phyloP scores from a whole-genome alignment of 78 protist species.

The Fonticula alba region DNA sequence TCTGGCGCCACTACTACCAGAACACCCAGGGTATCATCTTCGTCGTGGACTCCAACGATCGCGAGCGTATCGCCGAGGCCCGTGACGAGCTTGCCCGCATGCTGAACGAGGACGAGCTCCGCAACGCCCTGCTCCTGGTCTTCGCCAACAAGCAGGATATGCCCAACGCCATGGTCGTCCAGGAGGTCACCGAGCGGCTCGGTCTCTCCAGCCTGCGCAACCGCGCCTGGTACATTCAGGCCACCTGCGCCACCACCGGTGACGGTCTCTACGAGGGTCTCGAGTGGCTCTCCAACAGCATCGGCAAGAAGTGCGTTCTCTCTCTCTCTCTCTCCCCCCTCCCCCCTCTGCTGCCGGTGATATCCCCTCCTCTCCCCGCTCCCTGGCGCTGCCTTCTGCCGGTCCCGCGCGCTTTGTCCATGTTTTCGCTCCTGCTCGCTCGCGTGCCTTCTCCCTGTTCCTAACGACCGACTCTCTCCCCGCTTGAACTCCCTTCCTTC shows the following conservation, averaged over 20 bases:
- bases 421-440: no score
- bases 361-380: no score
- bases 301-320: no score
- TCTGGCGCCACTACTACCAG: conserved; percentile 92
- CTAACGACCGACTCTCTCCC: no score
- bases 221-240: conserved; percentile 62
- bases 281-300: no score
- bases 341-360: no score
- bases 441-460: no score
- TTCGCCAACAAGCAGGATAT: conserved; percentile 84
- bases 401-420: no score
- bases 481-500: no score
- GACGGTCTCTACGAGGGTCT: conserved; percentile 72
- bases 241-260: conserved; percentile 64
- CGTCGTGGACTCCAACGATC: conserved; percentile 72
- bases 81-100: conserved; percentile 59
- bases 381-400: no score
- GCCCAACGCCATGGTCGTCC: conserved; percentile 41
- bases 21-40: conserved; percentile 85
- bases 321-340: no score
- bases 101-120: conserved; percentile 61
- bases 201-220: conserved; percentile 30
- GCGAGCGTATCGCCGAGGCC: conserved; percentile 59
- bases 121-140: conserved; percentile 59
- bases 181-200: conserved; percentile 35